These are phyloP conservation scores for Backusella mclennaniae DNA, from an alignment of 192 early-diverging fungal species.

Conservation along the genomic window DNA sequence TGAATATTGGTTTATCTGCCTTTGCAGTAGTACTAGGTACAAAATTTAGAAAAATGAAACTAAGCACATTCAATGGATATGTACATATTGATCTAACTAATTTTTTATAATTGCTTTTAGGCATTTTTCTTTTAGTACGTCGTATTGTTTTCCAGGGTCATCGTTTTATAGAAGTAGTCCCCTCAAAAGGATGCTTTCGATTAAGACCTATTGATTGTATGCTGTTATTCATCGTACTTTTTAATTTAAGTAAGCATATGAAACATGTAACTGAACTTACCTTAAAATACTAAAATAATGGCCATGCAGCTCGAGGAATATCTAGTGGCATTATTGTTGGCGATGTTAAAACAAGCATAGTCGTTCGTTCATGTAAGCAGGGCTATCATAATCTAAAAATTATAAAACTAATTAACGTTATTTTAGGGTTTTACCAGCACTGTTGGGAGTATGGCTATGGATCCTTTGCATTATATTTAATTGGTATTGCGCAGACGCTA, in stretches of 20 bases:
- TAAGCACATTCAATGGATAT: neutral
- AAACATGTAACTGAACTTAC: neutral
- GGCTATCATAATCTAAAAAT: neutral
- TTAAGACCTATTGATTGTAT: constrained; percentile 30
- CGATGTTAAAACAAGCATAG: constrained; percentile 14
- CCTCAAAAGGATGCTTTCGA: constrained; percentile 16
- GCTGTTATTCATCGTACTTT: constrained; percentile 18
- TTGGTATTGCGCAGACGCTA: constrained; percentile 34
- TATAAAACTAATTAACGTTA: neutral
- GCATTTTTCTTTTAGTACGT: neutral
- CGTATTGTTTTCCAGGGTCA: constrained; percentile 24
- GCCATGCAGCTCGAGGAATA: constrained; percentile 18
- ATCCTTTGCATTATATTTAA: constrained; percentile 22
- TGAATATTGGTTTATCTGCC: constrained; percentile 16
- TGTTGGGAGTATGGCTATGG: constrained; percentile 32
- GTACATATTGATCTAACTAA: neutral
- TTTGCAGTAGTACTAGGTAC: constrained; percentile 23
- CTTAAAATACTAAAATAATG: neutral
- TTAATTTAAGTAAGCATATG: constrained; percentile 24
- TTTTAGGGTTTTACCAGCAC: constrained; percentile 25
- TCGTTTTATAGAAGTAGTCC: constrained; percentile 6
- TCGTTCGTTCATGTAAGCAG: constrained; percentile 22
- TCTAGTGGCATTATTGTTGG: constrained; percentile 20
- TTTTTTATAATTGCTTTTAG: constrained; percentile 6
- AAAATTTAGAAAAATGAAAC: neutral